Evolutionary conservation across 148 eudicot genomes (phyloP).

Genomic region (Rhododendron ovatum): DNA sequence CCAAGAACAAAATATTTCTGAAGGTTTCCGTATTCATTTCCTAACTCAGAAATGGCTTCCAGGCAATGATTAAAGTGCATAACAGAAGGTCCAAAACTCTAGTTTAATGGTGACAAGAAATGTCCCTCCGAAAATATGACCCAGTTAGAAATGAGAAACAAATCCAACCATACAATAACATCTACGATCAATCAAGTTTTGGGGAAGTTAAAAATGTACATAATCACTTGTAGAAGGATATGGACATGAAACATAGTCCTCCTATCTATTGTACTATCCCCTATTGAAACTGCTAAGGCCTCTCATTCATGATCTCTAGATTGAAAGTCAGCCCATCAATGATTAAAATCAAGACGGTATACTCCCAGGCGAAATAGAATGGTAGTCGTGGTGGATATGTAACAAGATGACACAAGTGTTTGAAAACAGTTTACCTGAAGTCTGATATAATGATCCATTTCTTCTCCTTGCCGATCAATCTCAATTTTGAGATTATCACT

Average conservation of each 20-base stretch:
- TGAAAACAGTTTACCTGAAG: slow-evolving; percentile 34
- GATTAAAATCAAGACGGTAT: neutral
- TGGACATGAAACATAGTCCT: neutral
- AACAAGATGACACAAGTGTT: neutral
- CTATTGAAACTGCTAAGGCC: too few species aligned
- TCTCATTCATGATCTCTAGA: too few species aligned
- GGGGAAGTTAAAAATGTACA: neutral
- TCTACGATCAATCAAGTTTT: neutral
- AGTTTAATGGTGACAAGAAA: neutral
- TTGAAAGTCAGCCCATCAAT: too few species aligned
- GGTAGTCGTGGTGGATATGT: neutral
- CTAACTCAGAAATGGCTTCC: neutral
- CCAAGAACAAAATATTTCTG: neutral
- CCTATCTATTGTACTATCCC: too few species aligned
- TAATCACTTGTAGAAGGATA: neutral
- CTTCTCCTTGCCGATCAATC: slow-evolving; percentile 33
- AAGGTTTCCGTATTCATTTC: neutral
- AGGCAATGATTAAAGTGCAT: neutral
- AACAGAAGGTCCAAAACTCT: neutral
- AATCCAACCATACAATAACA: neutral
- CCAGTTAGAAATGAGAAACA: neutral
- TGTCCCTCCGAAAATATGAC: neutral
- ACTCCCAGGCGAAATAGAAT: neutral
- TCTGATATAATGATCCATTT: slow-evolving; percentile 36
- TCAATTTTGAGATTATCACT: slow-evolving; percentile 22